A percentile compares a stretch with the other conserved stretches of the same genome.
Evolutionary conservation across 2,329 filamentous ascomycete genomes (phyloP).

Genomic region (Myriosclerotinia curreyana): DNA sequence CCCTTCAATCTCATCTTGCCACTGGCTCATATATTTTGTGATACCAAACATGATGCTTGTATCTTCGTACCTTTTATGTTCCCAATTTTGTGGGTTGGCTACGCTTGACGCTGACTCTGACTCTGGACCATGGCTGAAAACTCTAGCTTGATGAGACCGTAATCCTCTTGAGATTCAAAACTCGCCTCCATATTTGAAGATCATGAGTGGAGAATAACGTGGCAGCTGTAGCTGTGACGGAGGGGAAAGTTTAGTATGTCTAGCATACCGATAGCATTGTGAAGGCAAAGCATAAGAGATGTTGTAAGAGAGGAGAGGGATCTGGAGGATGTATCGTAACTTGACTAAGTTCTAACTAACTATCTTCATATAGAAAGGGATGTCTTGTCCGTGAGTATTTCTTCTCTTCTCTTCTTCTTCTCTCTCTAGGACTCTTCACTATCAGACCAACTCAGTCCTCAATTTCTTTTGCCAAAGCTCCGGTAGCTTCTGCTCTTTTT

Average conservation of each 20-base stretch:
- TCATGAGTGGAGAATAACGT: conserved; percentile 25
- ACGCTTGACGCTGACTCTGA: conserved; percentile 27
- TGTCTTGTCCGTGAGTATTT: conserved; percentile 1
- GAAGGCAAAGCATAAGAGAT: neutral
- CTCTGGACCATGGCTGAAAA: conserved; percentile 31
- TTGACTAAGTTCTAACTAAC: neutral
- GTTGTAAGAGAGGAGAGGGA: neutral
- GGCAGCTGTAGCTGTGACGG: conserved; percentile 21
- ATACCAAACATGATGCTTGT: conserved; percentile 14
- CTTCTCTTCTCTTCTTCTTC: conserved; percentile 22
- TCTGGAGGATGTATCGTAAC: neutral
- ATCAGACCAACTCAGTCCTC: conserved; percentile 33
- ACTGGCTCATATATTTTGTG: neutral
- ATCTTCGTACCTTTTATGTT: conserved; percentile 5
- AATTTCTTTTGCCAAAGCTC: conserved; percentile 44
- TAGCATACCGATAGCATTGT: neutral
- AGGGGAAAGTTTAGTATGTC: neutral
- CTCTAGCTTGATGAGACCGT: conserved; percentile 35
- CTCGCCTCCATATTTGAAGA: conserved; percentile 33
- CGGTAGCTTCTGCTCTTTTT: conserved; percentile 43
- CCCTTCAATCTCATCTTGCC: neutral
- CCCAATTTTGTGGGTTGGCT: neutral
- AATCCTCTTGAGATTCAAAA: conserved; percentile 36
- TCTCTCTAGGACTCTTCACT: conserved; percentile 35
- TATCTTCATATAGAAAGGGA: conserved; percentile 17